Conservation (phyloP, 164 flowering plant genomes). For the Taxillus chinensis region DNA sequence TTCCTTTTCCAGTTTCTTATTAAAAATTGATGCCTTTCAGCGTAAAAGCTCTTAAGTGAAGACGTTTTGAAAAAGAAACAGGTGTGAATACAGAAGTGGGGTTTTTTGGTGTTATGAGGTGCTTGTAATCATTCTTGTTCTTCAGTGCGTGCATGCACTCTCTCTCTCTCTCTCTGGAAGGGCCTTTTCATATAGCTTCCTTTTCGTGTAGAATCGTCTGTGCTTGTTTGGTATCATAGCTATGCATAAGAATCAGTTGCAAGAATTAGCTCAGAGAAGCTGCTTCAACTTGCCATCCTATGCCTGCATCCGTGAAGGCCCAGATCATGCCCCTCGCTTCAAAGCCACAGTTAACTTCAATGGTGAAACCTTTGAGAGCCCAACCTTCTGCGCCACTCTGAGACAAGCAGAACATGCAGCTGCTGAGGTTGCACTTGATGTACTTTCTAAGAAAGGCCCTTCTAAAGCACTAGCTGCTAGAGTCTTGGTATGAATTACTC, state of each 20-base stretch:
- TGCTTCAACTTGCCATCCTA: constrained; percentile 15
- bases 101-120: no score
- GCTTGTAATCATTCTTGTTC: no score
- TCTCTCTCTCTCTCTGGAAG: no score
- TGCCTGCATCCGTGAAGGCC: constrained; percentile 13
- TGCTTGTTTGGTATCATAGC: constrained; percentile 2
- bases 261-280: constrained; percentile 15
- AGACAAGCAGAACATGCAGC: constrained; percentile 15
- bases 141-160: no score
- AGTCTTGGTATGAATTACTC: constrained; percentile 9
- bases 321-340: constrained; percentile 15
- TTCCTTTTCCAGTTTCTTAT: no score
- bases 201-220: constrained; percentile 4
- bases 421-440: constrained; percentile 13
- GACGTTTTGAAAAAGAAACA: no score
- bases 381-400: constrained; percentile 11
- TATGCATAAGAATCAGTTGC: constrained; percentile 15
- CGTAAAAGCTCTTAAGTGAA: no score
- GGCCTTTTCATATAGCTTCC: background rate
- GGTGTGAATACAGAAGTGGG: no score
- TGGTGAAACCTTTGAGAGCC: constrained; percentile 12
- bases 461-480: constrained; percentile 15
- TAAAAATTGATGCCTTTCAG: no score
- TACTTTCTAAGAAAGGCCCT: constrained; percentile 10
- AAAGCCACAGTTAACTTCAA: constrained; percentile 16